Percentiles rank a stretch among this genome's conserved stretches.
Conservation (phyloP, 176 grass and related monocot genomes). For the Melocanna baccifera region DNA sequence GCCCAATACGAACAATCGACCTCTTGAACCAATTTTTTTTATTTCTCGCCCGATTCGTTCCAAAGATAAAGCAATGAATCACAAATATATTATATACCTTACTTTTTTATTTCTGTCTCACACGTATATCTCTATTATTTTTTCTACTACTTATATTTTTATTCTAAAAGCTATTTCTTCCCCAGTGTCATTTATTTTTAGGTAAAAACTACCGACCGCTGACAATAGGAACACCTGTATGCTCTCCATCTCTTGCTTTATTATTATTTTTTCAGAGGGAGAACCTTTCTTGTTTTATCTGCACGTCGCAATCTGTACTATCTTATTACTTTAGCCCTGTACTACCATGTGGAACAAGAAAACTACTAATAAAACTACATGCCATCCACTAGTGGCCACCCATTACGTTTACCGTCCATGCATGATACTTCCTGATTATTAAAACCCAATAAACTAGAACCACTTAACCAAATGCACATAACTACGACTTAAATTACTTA, state of each 20-base stretch:
- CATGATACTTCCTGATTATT: neutral
- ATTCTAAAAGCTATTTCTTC: too few species aligned
- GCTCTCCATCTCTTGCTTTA: neutral
- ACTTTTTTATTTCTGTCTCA: too few species aligned
- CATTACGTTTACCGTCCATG: neutral
- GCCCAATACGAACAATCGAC: too few species aligned
- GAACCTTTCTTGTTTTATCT: neutral
- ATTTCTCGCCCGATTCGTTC: too few species aligned
- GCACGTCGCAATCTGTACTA: neutral
- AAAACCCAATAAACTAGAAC: neutral
- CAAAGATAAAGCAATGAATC: too few species aligned
- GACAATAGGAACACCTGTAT: too few species aligned
- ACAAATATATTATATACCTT: too few species aligned
- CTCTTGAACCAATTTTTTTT: too few species aligned
- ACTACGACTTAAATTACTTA: neutral
- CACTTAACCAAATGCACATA: neutral
- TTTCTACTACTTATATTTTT: too few species aligned
- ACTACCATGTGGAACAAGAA: conserved; percentile 10
- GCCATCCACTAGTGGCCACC: neutral
- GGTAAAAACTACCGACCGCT: too few species aligned
- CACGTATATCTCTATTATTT: too few species aligned
- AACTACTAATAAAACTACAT: neutral
- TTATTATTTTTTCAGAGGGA: neutral
- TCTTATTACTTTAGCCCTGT: neutral
- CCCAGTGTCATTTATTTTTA: too few species aligned